Evolutionary conservation across 1,284 basidiomycete genomes (phyloP).

Genomic region (Vanrija sp.): DNA sequence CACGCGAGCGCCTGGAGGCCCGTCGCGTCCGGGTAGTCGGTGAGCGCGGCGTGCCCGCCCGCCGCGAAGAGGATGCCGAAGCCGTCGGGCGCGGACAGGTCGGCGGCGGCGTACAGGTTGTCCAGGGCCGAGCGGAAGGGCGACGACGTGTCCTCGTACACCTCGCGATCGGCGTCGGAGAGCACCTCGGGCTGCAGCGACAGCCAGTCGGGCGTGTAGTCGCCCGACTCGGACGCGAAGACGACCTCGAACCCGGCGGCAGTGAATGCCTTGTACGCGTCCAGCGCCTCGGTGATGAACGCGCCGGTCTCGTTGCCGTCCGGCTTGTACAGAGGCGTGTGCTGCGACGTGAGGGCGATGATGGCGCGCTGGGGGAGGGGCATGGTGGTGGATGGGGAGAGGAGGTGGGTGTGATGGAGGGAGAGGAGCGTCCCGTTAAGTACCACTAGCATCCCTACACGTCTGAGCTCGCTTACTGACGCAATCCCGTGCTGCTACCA

Average conservation of each 20-base stretch:
- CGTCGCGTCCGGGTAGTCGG: conserved; percentile 18
- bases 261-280: conserved; percentile 21
- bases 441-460: no score
- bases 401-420: no score
- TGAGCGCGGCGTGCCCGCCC: conserved; percentile 18
- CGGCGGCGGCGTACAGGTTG: conserved; percentile 11
- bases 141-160: conserved; percentile 15
- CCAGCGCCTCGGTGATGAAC: conserved; percentile 24
- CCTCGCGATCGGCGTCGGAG: conserved; percentile 4
- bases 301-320: conserved; percentile 20
- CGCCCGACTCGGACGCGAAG: conserved; percentile 19
- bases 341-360: conserved; percentile 19
- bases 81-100: conserved; percentile 4
- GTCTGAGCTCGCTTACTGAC: no score
- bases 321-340: conserved; percentile 12
- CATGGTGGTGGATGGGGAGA: conserved; percentile 9
- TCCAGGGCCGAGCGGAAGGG: conserved; percentile 20
- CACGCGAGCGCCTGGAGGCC: conserved; percentile 16
- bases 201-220: conserved; percentile 17
- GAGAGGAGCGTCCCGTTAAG: no score
- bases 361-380: conserved; percentile 17
- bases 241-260: conserved; percentile 22
- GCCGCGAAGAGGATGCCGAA: conserved; percentile 25
- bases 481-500: no score
- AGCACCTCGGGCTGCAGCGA: conserved; percentile 12